Conservation (phyloP, 352 stramenopile species). For the Phytophthora pinifolia region DNA sequence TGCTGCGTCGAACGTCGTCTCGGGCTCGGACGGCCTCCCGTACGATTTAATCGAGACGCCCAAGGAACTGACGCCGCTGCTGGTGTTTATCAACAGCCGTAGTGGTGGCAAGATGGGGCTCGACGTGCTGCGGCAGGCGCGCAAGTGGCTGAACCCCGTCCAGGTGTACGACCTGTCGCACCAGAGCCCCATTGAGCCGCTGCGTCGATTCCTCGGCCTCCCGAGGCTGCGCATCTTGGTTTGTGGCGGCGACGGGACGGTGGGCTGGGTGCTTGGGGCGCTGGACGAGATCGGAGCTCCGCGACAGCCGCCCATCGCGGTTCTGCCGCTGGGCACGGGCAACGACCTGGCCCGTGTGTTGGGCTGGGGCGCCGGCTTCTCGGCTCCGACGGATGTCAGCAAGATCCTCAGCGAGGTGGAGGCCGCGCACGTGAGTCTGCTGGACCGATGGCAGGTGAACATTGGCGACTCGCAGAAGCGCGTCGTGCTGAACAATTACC, state of each 20-base stretch:
- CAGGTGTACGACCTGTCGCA: slow-evolving; percentile 95
- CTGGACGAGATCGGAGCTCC: slow-evolving; percentile 64
- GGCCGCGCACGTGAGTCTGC: slow-evolving; percentile 67
- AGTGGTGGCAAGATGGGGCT: slow-evolving; percentile 93
- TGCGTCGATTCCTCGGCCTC: slow-evolving; percentile 91
- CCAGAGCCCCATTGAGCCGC: slow-evolving; percentile 88
- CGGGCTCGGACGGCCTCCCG: slow-evolving; percentile 33
- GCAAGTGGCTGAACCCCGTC: slow-evolving; percentile 93
- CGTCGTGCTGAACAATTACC: slow-evolving; percentile 78
- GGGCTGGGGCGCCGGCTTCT: slow-evolving; percentile 94
- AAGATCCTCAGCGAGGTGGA: slow-evolving; percentile 70
- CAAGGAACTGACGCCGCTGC: slow-evolving; percentile 51
- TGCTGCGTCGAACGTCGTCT: slow-evolving; percentile 24
- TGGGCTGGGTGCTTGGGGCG: slow-evolving; percentile 89
- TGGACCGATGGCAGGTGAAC: slow-evolving; percentile 77
- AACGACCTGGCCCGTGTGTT: slow-evolving; percentile 94
- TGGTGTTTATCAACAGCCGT: slow-evolving; percentile 96
- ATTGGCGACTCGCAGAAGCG: slow-evolving; percentile 66
- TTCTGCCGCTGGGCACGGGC: slow-evolving; percentile 95
- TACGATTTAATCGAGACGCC: slow-evolving; percentile 59
- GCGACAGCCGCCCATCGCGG: slow-evolving; percentile 91
- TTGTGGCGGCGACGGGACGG: slow-evolving; percentile 94
- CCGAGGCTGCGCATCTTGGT: slow-evolving; percentile 91
- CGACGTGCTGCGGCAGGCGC: slow-evolving; percentile 91
- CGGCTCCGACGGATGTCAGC: slow-evolving; percentile 57